Percentiles rank a stretch among this genome's conserved stretches.
Conservation (phyloP, 768 basidiomycete species). For the Leucosporidium scottii region DNA sequence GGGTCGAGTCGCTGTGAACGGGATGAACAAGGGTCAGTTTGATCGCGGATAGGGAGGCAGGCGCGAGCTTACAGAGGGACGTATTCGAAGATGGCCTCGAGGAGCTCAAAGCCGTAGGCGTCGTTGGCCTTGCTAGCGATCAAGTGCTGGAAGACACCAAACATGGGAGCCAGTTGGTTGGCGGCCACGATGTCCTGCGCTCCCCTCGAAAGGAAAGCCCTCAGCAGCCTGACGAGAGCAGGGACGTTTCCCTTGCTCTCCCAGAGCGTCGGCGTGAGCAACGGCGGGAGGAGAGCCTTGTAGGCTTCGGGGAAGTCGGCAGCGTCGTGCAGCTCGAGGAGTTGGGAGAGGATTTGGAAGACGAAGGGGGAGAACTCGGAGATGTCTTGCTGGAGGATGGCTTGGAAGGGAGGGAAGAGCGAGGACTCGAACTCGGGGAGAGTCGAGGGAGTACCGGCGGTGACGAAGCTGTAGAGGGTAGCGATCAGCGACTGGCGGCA, state of each 20-base stretch:
- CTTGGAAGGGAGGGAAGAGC: constrained; percentile 77
- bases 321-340: constrained; percentile 72
- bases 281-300: constrained; percentile 65
- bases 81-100: constrained; percentile 65
- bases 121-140: constrained; percentile 74
- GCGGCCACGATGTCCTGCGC: constrained; percentile 57
- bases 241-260: constrained; percentile 91
- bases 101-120: constrained; percentile 79
- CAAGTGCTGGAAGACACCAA: constrained; percentile 87
- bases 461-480: constrained; percentile 82
- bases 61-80: constrained; percentile 60
- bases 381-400: constrained; percentile 85
- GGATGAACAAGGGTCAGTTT: constrained; percentile 1
- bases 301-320: constrained; percentile 64
- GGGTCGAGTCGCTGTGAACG: constrained; percentile 53
- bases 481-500: neutral
- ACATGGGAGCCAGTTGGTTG: constrained; percentile 66
- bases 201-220: constrained; percentile 72
- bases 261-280: constrained; percentile 82
- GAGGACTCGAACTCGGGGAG: constrained; percentile 68
- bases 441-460: constrained; percentile 59
- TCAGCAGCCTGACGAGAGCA: constrained; percentile 78
- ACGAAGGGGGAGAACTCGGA: constrained; percentile 96
- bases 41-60: neutral
- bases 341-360: constrained; percentile 92